Percentiles rank a stretch among this genome's conserved stretches.
These are phyloP conservation scores for Phylloporus gajari DNA, from an alignment of 1,284 basidiomycete species.

Conservation along the genomic window DNA sequence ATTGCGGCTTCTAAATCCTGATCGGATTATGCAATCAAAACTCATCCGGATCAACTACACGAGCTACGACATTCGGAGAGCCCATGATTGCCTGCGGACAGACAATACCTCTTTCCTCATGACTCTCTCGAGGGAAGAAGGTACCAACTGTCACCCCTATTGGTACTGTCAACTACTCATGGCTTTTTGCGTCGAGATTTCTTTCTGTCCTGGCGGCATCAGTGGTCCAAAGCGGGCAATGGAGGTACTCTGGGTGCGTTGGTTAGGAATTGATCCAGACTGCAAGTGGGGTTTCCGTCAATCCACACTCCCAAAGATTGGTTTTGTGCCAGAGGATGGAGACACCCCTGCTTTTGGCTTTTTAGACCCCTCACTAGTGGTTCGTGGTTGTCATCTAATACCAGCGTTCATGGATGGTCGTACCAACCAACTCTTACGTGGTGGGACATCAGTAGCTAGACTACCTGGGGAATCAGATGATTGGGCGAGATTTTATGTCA, in stretches of 20 bases:
- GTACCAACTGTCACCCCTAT: neutral
- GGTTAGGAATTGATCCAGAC: conserved; percentile 11
- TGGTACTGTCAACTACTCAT: neutral
- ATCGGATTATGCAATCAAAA: neutral
- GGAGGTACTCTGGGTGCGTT: conserved; percentile 18
- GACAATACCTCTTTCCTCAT: neutral
- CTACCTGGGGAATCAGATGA: conserved; percentile 6
- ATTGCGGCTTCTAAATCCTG: neutral
- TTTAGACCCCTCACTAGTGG: conserved; percentile 10
- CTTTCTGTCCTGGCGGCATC: neutral
- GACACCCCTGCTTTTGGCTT: conserved; percentile 6
- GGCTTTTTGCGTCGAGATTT: neutral
- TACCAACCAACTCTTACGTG: neutral
- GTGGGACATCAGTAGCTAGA: conserved; percentile 6
- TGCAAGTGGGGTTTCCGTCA: neutral
- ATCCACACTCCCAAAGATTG: neutral
- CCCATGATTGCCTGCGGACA: neutral
- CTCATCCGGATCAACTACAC: neutral
- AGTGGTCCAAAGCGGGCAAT: neutral
- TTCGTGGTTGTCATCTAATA: conserved; percentile 9
- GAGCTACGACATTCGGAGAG: neutral
- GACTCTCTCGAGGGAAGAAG: neutral
- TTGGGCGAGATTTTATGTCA: conserved; percentile 13
- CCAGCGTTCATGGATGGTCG: neutral
- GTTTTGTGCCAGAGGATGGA: neutral